Evolutionary conservation across 139 green algal species (phyloP).

Genomic region (Mesostigma viride): DNA sequence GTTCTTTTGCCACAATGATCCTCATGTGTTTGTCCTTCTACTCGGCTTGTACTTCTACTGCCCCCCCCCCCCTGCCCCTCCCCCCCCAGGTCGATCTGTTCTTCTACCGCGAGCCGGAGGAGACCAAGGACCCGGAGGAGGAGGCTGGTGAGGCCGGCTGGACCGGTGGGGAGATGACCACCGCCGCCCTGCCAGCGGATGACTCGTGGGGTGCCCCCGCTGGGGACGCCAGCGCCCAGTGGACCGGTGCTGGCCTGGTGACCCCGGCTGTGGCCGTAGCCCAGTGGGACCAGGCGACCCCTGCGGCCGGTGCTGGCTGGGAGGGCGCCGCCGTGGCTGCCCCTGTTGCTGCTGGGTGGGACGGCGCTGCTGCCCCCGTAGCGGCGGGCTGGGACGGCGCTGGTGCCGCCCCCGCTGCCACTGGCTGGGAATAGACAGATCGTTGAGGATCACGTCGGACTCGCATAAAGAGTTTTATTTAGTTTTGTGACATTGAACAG

Average conservation of each 20-base stretch:
- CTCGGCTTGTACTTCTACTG: too few species aligned
- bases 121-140: slow-evolving; percentile 62
- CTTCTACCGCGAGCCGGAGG: slow-evolving; percentile 92
- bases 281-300: slow-evolving; percentile 18
- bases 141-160: slow-evolving; percentile 38
- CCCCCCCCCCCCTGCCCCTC: too few species aligned
- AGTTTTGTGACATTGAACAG: too few species aligned
- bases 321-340: neutral
- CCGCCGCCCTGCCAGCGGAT: neutral
- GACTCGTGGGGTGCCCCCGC: slow-evolving; percentile 8
- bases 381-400: slow-evolving; percentile 25
- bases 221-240: slow-evolving; percentile 8
- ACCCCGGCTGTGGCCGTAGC: slow-evolving; percentile 17
- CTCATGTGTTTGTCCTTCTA: too few species aligned
- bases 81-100: slow-evolving; percentile 99
- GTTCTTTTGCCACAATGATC: too few species aligned
- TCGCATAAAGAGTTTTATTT: too few species aligned
- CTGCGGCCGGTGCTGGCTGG: slow-evolving; percentile 15
- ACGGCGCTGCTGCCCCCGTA: slow-evolving; percentile 18
- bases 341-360: too few species aligned
- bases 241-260: neutral
- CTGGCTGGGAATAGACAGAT: too few species aligned
- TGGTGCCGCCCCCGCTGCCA: slow-evolving; percentile 1
- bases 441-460: too few species aligned
- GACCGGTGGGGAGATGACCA: too few species aligned